A percentile compares a stretch with the other conserved stretches of the same genome.
Conservation (phyloP, 139 green algal genomes). For the Astrephomene gubernaculifera region DNA sequence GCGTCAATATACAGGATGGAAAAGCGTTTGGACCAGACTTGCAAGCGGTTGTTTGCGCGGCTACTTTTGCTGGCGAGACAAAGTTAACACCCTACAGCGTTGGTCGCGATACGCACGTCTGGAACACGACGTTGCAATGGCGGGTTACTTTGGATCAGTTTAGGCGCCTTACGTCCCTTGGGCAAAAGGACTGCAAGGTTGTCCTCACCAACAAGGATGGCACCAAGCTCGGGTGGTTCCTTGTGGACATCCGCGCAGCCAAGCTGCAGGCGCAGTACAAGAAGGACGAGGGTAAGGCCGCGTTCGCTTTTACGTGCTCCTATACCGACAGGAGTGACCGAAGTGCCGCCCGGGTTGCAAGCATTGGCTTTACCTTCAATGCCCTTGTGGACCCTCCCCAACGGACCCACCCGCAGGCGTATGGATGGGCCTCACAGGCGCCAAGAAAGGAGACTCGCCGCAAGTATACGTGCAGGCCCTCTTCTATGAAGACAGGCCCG, state of each 20-base stretch:
- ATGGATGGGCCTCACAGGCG: slow-evolving; percentile 51
- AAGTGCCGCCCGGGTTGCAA: no score
- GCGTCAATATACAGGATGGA: slow-evolving; percentile 50
- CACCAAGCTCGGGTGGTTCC: slow-evolving; percentile 62
- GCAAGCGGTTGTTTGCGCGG: slow-evolving; percentile 56
- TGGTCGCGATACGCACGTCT: slow-evolving; percentile 52
- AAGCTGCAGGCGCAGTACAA: slow-evolving; percentile 63
- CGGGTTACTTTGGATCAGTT: slow-evolving; percentile 52
- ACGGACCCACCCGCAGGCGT: slow-evolving; percentile 24
- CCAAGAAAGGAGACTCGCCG: slow-evolving; percentile 41
- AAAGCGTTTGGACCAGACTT: slow-evolving; percentile 54
- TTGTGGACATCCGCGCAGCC: slow-evolving; percentile 66
- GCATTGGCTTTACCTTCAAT: no score
- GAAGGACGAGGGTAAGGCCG: slow-evolving; percentile 53
- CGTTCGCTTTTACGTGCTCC: no score
- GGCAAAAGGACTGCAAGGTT: slow-evolving; percentile 58
- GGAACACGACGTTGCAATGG: slow-evolving; percentile 58
- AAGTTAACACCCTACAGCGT: slow-evolving; percentile 57
- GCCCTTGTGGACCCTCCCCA: no score
- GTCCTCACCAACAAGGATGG: slow-evolving; percentile 49
- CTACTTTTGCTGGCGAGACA: slow-evolving; percentile 51
- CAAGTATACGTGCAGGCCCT: slow-evolving; percentile 43
- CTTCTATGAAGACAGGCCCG: slow-evolving; percentile 51
- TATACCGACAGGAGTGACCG: no score
- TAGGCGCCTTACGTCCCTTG: slow-evolving; percentile 34